These are phyloP conservation scores for Antitrichia curtipendula DNA, from an alignment of 225 moss, liverwort and hornwort genomes.

Conservation along the genomic window DNA sequence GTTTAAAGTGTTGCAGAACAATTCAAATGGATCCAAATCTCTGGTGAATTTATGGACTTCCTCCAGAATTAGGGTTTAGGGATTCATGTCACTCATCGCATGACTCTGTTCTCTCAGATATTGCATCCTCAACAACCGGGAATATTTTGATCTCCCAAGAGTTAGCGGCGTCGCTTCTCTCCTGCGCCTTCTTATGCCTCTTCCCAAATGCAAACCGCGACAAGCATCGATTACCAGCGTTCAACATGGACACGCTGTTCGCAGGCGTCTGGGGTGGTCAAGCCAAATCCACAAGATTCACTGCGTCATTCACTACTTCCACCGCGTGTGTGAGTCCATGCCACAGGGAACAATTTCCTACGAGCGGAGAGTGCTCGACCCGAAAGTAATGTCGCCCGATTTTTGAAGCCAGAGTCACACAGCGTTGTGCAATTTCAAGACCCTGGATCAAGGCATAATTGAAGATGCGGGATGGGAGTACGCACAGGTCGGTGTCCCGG, in stretches of 20 bases:
- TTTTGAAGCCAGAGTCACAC: constrained; percentile 1
- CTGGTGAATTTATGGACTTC: background rate
- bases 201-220: constrained; percentile 6
- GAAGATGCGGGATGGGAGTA: constrained; percentile 53
- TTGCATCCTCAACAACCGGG: constrained; percentile 13
- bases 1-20: background rate
- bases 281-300: constrained; percentile 31
- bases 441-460: constrained; percentile 31
- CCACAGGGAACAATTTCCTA: constrained; percentile 19
- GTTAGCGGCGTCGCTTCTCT: constrained; percentile 11
- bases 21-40: background rate
- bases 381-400: background rate
- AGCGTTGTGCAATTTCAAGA: constrained; percentile 38
- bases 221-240: constrained; percentile 2
- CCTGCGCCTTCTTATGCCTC: constrained; percentile 19
- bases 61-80: background rate
- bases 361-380: constrained; percentile 14
- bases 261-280: background rate
- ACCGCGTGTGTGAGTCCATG: constrained; percentile 23
- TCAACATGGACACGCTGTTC: constrained; percentile 21
- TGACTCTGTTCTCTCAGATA: constrained; percentile 8
- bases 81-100: background rate
- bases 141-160: constrained; percentile 14
- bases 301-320: constrained; percentile 24
- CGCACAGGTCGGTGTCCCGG: constrained; percentile 10